Conservation (phyloP, 2,329 filamentous ascomycete genomes). For the Mycosphaerelloides madeirae region DNA sequence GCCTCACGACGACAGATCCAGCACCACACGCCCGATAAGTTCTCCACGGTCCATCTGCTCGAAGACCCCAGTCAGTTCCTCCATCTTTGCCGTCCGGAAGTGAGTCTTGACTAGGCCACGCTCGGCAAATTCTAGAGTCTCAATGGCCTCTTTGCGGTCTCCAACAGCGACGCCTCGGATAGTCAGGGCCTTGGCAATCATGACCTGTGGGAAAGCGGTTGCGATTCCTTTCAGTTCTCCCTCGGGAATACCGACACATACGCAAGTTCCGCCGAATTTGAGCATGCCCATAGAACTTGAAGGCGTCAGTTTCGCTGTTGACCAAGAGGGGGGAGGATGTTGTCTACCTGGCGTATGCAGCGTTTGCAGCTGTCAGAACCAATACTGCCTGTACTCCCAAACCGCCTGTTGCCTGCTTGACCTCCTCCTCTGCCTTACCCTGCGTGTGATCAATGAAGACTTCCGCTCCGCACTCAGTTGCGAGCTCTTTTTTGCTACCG, state of each 20-base stretch:
- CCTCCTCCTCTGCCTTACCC: conserved; percentile 50
- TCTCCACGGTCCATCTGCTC: conserved; percentile 44
- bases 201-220: conserved; percentile 36
- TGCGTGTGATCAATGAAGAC: conserved; percentile 61
- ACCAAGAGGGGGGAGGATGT: not conserved
- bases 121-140: conserved; percentile 44
- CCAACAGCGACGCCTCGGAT: conserved; percentile 47
- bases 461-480: conserved; percentile 59
- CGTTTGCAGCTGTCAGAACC: conserved; percentile 49
- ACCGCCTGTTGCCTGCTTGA: conserved; percentile 54
- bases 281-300: conserved; percentile 36
- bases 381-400: conserved; percentile 58
- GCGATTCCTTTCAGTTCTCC: conserved; percentile 44
- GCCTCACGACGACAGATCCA: conserved; percentile 35
- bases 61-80: conserved; percentile 43
- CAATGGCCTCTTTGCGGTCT: conserved; percentile 45
- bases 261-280: conserved; percentile 42
- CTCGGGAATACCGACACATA: conserved; percentile 47
- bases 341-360: conserved; percentile 38
- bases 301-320: not conserved
- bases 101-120: conserved; percentile 46
- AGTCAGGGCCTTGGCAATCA: conserved; percentile 40
- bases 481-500: conserved; percentile 59
- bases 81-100: conserved; percentile 44
- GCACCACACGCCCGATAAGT: conserved; percentile 45